Percentiles rank a stretch among this genome's conserved stretches.
These are phyloP conservation scores for Rhododendron molle DNA, from an alignment of 148 eudicot genomes.

Conservation along the genomic window DNA sequence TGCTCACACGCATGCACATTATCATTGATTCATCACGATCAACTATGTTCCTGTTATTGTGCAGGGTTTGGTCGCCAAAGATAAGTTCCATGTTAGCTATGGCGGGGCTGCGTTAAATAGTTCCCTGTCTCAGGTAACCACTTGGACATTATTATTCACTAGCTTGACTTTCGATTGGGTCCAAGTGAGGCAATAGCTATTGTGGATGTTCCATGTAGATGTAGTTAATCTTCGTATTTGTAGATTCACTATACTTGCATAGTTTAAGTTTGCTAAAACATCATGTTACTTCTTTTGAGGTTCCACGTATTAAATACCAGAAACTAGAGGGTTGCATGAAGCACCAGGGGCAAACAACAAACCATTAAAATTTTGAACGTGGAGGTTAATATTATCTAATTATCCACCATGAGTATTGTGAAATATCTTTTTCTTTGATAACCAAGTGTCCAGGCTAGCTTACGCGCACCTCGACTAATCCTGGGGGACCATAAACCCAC, in stretches of 20 bases:
- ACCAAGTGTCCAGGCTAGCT: not conserved
- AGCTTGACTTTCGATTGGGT: not conserved
- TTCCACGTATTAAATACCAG: not conserved
- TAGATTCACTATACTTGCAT: not conserved
- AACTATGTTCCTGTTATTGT: conserved; percentile 10
- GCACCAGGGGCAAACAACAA: not conserved
- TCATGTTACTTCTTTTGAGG: not conserved
- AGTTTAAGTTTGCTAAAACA: not conserved
- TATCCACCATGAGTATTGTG: not conserved
- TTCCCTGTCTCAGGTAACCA: conserved; percentile 74
- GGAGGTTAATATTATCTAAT: not conserved
- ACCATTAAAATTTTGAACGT: not conserved
- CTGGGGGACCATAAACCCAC: not conserved
- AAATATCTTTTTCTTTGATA: not conserved
- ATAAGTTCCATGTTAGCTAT: conserved; percentile 92
- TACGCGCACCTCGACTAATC: not conserved
- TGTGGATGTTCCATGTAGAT: not conserved
- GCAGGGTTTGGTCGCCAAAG: conserved; percentile 92
- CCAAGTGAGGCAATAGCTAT: not conserved
- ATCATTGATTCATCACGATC: not conserved
- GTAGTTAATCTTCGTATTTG: not conserved
- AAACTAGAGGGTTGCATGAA: not conserved
- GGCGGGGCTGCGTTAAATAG: conserved; percentile 72
- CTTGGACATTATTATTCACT: not conserved
- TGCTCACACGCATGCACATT: not conserved